Conservation (phyloP, 164 flowering plant species). For the Vitis rupestris region DNA sequence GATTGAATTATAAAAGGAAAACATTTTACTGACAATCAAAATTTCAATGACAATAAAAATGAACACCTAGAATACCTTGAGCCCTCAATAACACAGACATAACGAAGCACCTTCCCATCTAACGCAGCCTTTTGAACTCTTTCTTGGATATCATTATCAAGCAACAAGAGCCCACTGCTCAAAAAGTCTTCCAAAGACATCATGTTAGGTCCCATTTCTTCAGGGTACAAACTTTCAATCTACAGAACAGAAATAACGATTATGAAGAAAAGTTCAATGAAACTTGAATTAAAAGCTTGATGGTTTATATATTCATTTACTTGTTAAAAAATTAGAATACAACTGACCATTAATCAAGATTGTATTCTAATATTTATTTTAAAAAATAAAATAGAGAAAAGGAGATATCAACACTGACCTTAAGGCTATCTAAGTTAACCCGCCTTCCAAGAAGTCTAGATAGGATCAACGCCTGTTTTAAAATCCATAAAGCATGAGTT, state of each 20-base stretch:
- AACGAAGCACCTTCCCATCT: conserved; percentile 84
- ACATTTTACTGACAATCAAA: too few species aligned
- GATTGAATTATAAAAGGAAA: too few species aligned
- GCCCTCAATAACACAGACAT: conserved; percentile 77
- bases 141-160: conserved; percentile 59
- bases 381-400: background rate
- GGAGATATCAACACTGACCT: conserved; percentile 32
- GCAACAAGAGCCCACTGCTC: conserved; percentile 49
- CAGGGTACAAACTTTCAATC: conserved; percentile 90
- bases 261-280: too few species aligned
- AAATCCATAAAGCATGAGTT: conserved; percentile 4
- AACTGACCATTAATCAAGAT: background rate
- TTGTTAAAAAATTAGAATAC: background rate
- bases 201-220: conserved; percentile 62
- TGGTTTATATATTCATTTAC: background rate
- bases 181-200: conserved; percentile 71
- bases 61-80: conserved; percentile 50
- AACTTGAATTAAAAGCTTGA: background rate
- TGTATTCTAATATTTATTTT: background rate
- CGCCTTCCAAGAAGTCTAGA: conserved; percentile 80
- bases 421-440: conserved; percentile 53
- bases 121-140: conserved; percentile 61
- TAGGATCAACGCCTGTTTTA: conserved; percentile 78
- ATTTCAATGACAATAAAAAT: background rate
- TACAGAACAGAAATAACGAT: conserved; percentile 6